Evolutionary conservation across 495 filamentous ascomycete genomes (phyloP).

Genomic region (Neurospora sp.): DNA sequence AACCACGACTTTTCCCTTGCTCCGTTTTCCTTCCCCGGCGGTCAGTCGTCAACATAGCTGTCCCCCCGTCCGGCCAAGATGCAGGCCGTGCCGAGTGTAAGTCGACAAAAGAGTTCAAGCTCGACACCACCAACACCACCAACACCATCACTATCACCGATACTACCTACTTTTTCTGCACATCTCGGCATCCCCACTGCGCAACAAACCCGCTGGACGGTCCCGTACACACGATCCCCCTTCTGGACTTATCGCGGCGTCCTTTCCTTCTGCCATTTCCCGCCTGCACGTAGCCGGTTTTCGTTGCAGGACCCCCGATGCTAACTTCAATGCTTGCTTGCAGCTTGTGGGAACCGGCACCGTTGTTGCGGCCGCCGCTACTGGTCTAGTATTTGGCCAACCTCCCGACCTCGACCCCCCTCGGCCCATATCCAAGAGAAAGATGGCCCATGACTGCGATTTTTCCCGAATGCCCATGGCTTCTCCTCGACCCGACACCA

Average conservation of each 20-base stretch:
- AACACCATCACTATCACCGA: neutral
- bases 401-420: constrained; percentile 25
- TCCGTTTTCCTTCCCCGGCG: constrained; percentile 27
- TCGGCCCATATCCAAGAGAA: constrained; percentile 27
- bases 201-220: neutral
- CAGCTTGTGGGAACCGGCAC: constrained; percentile 50
- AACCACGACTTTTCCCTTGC: constrained; percentile 26
- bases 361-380: constrained; percentile 49
- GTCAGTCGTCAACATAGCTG: constrained; percentile 28
- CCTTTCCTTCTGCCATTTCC: neutral
- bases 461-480: constrained; percentile 20
- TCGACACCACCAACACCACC: neutral
- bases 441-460: constrained; percentile 32
- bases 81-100: constrained; percentile 57
- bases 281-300: constrained; percentile 8
- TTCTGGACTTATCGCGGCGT: neutral
- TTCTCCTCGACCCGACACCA: constrained; percentile 33
- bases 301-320: neutral
- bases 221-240: neutral
- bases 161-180: neutral
- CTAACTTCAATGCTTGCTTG: constrained; percentile 8
- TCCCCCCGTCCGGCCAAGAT: constrained; percentile 33
- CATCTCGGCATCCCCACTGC: neutral
- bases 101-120: constrained; percentile 19
- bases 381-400: constrained; percentile 44